These are phyloP conservation scores for Prototheca wickerhamii DNA, from an alignment of 163 green algal species.

Conservation along the genomic window DNA sequence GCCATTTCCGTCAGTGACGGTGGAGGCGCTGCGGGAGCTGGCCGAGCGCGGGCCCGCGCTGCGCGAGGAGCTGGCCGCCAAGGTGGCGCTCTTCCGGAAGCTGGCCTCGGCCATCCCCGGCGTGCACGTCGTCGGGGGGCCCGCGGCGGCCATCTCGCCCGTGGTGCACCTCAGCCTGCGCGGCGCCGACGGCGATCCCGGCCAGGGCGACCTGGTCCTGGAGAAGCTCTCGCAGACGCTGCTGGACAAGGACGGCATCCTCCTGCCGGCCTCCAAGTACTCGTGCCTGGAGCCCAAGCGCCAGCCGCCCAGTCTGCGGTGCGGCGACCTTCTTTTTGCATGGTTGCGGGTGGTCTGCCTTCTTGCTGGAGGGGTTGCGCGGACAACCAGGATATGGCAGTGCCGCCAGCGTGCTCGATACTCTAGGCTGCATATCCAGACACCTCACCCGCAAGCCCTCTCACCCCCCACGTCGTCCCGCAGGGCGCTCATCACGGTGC, in stretches of 20 bases:
- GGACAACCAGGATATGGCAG: too few species aligned
- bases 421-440: too few species aligned
- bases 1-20: not conserved
- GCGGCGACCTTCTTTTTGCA: not conserved
- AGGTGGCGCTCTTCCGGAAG: constrained; percentile 2
- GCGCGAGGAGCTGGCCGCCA: not conserved
- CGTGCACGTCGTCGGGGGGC: constrained; percentile 16
- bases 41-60: too few species aligned
- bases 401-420: too few species aligned
- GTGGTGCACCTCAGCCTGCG: constrained; percentile 26
- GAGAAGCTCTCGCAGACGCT: constrained; percentile 22
- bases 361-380: too few species aligned
- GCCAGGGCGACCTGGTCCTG: constrained; percentile 10
- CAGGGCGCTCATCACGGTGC: constrained; percentile 13
- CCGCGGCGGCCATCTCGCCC: constrained; percentile 14
- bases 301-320: constrained; percentile 16
- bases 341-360: not conserved
- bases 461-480: not conserved
- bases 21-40: constrained; percentile 3
- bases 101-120: not conserved
- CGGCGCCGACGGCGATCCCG: not conserved
- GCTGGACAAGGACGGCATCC: constrained; percentile 20
- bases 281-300: constrained; percentile 18
- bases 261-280: constrained; percentile 23
- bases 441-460: not conserved